Evolutionary conservation across 805 yeast species (phyloP).

Genomic region (Yarrowia keelungensis): DNA sequence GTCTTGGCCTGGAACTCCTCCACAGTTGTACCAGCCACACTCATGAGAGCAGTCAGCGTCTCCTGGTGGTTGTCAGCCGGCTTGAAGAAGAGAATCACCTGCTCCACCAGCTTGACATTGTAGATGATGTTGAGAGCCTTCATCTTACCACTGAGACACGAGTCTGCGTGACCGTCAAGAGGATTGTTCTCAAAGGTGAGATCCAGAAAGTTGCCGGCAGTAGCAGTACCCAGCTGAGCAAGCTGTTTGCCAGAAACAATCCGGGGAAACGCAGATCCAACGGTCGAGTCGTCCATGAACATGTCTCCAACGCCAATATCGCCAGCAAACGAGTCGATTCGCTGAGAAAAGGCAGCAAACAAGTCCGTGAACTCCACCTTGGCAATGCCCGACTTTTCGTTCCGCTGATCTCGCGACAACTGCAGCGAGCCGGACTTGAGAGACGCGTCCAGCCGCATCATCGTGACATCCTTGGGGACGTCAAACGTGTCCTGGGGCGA

Average conservation of each 20-base stretch:
- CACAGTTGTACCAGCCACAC: slow-evolving; percentile 93
- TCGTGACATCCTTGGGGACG: slow-evolving; percentile 74
- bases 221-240: slow-evolving; percentile 53
- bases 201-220: slow-evolving; percentile 63
- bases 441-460: slow-evolving; percentile 69
- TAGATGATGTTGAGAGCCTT: slow-evolving; percentile 89
- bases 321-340: slow-evolving; percentile 71
- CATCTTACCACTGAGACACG: slow-evolving; percentile 72
- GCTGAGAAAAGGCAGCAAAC: slow-evolving; percentile 69
- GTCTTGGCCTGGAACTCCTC: slow-evolving; percentile 92
- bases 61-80: slow-evolving; percentile 88
- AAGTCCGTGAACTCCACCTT: slow-evolving; percentile 86
- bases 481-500: slow-evolving; percentile 53
- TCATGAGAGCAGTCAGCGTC: slow-evolving; percentile 87
- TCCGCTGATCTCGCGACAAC: slow-evolving; percentile 51
- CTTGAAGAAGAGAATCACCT: slow-evolving; percentile 73
- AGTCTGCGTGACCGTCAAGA: slow-evolving; percentile 81
- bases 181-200: slow-evolving; percentile 87
- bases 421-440: slow-evolving; percentile 80
- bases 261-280: slow-evolving; percentile 79
- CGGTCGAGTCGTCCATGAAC: slow-evolving; percentile 85
- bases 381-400: slow-evolving; percentile 60
- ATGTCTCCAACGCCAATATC: slow-evolving; percentile 65
- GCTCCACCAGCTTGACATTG: slow-evolving; percentile 82
- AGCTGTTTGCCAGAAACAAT: slow-evolving; percentile 77